Conservation (phyloP, 1,284 basidiomycete genomes). For the Sporisorium graminicola region DNA sequence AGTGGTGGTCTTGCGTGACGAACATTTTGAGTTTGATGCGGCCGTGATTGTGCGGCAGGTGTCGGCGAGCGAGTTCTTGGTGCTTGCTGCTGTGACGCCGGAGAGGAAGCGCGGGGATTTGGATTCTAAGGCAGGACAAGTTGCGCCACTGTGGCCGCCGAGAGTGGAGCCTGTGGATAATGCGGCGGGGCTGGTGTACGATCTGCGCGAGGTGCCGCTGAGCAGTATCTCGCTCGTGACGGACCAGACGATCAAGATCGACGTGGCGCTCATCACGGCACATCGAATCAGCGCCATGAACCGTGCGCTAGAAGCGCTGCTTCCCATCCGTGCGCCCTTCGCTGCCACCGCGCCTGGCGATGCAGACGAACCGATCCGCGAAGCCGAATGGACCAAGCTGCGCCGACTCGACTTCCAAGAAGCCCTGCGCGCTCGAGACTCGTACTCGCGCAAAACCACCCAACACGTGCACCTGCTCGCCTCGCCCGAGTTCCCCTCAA, state of each 20-base stretch:
- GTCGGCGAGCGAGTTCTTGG: conserved; percentile 75
- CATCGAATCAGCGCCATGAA: conserved; percentile 78
- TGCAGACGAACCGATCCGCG: conserved; percentile 20
- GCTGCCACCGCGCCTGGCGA: background rate
- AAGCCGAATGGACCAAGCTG: conserved; percentile 82
- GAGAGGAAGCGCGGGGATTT: conserved; percentile 73
- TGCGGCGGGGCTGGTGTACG: conserved; percentile 73
- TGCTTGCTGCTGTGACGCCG: conserved; percentile 78
- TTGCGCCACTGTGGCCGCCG: conserved; percentile 46
- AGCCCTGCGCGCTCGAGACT: conserved; percentile 76
- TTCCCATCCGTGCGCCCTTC: conserved; percentile 23
- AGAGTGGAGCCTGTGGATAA: conserved; percentile 4
- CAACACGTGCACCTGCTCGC: conserved; percentile 34
- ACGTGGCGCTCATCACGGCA: conserved; percentile 48
- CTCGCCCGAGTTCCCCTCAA: conserved; percentile 76
- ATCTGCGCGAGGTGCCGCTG: conserved; percentile 78
- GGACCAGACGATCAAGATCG: conserved; percentile 76
- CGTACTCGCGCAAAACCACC: conserved; percentile 70
- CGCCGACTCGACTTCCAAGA: conserved; percentile 94
- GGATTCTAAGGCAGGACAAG: conserved; percentile 9
- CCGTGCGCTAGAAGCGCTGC: conserved; percentile 46
- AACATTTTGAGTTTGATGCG: conserved; percentile 77
- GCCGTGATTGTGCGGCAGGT: conserved; percentile 84
- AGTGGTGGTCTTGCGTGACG: conserved; percentile 85
- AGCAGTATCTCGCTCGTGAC: conserved; percentile 85